phyloP scores from a whole-genome alignment of 768 basidiomycete genomes.

The Podaxis sp. region DNA sequence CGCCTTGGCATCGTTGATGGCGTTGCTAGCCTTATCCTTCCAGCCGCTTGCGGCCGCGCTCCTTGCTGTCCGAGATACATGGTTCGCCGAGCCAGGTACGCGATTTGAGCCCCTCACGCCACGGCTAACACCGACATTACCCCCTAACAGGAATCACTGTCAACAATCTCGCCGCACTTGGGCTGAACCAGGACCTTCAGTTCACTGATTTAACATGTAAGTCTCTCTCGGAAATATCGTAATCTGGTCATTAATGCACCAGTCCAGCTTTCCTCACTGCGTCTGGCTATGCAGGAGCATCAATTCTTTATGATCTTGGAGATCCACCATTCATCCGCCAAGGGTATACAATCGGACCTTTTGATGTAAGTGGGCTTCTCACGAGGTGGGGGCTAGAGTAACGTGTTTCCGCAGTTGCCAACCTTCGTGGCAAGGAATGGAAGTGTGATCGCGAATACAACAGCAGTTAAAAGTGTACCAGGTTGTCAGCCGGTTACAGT shows the following conservation, averaged over 20 bases:
- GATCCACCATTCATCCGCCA: slow-evolving; percentile 42
- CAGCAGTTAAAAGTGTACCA: slow-evolving; percentile 40
- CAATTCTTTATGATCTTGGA: slow-evolving; percentile 39
- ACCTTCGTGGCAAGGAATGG: slow-evolving; percentile 34
- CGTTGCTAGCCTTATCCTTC: slow-evolving; percentile 40
- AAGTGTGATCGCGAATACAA: slow-evolving; percentile 44
- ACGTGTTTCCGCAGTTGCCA: slow-evolving; percentile 28
- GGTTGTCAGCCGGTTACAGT: slow-evolving; percentile 38
- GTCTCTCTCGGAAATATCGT: slow-evolving; percentile 11
- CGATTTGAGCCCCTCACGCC: background rate
- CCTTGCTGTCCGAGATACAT: slow-evolving; percentile 42
- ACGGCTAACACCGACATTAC: background rate
- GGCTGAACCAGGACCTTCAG: slow-evolving; percentile 40
- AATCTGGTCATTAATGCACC: background rate
- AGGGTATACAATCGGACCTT: slow-evolving; percentile 41
- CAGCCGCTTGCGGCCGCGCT: slow-evolving; percentile 51
- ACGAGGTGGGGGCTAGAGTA: background rate
- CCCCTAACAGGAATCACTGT: slow-evolving; percentile 28
- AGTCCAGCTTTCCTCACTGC: slow-evolving; percentile 45
- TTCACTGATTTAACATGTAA: slow-evolving; percentile 45
- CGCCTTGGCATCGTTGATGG: slow-evolving; percentile 43
- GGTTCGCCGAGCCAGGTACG: slow-evolving; percentile 37
- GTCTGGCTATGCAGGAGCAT: slow-evolving; percentile 50
- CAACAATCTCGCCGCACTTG: slow-evolving; percentile 32
- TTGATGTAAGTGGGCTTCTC: slow-evolving; percentile 30